Evolutionary conservation across 2,329 filamentous ascomycete genomes (phyloP).

Genomic region (Alternaria ethzedia): DNA sequence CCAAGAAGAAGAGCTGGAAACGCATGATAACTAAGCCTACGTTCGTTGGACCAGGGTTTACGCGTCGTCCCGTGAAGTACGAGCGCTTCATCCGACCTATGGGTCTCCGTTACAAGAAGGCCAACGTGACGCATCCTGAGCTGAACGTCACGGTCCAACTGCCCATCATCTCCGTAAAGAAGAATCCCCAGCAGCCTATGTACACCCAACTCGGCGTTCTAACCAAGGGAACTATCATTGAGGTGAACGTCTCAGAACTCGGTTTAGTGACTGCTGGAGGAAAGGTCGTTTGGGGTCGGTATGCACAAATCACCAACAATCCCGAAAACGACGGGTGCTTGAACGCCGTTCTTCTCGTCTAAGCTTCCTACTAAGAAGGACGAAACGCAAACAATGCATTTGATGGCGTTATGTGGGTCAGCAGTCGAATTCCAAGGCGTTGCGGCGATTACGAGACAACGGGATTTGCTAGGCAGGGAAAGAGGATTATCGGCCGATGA

Average conservation of each 20-base stretch:
- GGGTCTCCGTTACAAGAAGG: slow-evolving; percentile 81
- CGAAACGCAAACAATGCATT: slow-evolving; percentile 14
- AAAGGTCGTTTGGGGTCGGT: slow-evolving; percentile 64
- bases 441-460: slow-evolving; percentile 4
- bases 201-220: slow-evolving; percentile 93
- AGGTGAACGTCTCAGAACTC: slow-evolving; percentile 92
- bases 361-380: background rate
- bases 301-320: slow-evolving; percentile 47
- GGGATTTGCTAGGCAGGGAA: background rate
- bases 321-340: slow-evolving; percentile 50
- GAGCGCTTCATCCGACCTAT: slow-evolving; percentile 55
- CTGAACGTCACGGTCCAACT: slow-evolving; percentile 87
- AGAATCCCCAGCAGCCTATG: slow-evolving; percentile 85
- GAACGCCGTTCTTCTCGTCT: slow-evolving; percentile 47
- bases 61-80: slow-evolving; percentile 81
- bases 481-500: background rate
- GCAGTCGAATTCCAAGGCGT: slow-evolving; percentile 10
- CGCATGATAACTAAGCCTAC: slow-evolving; percentile 80
- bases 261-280: slow-evolving; percentile 89
- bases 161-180: slow-evolving; percentile 69
- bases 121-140: slow-evolving; percentile 76
- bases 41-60: slow-evolving; percentile 92
- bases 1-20: slow-evolving; percentile 81
- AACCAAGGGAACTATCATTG: slow-evolving; percentile 59
- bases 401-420: slow-evolving; percentile 15